Percentiles rank a stretch among this genome's conserved stretches.
Evolutionary conservation across 2,329 filamentous ascomycete species (phyloP).

Genomic region (Clonostachys chloroleuca): DNA sequence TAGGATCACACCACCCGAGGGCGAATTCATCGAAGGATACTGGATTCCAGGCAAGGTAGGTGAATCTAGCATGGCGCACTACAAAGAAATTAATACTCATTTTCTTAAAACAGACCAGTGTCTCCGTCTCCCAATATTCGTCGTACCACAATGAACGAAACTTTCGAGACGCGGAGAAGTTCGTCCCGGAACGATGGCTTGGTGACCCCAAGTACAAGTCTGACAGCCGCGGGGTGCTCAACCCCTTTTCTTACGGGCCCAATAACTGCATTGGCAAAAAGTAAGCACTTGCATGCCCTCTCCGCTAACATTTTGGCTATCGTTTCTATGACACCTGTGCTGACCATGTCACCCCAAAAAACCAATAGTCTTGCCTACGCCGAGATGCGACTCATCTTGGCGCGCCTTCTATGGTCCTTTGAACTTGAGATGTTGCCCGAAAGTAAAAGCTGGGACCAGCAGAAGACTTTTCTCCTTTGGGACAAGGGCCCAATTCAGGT

Average conservation of each 20-base stretch:
- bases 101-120: too few relatives aligned
- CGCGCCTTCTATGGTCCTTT: neutral
- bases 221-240: neutral
- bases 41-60: too few relatives aligned
- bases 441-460: neutral
- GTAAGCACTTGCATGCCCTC: neutral
- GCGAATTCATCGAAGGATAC: too few relatives aligned
- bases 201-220: neutral
- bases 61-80: too few relatives aligned
- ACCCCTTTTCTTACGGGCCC: neutral
- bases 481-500: constrained; percentile 5
- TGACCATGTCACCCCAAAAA: neutral
- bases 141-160: too few relatives aligned
- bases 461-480: neutral
- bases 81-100: too few relatives aligned
- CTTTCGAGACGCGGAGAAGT: neutral
- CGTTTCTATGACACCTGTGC: neutral
- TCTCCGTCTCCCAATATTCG: too few relatives aligned
- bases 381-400: neutral
- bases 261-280: neutral
- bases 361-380: neutral
- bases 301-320: too few relatives aligned
- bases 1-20: too few relatives aligned
- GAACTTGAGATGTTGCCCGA: neutral
- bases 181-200: neutral